Evolutionary conservation across 192 early-diverging fungal genomes (phyloP), one percentile per base, ranked within the genome.

Genomic region (Phlyctochytrium planicorne): DNA sequence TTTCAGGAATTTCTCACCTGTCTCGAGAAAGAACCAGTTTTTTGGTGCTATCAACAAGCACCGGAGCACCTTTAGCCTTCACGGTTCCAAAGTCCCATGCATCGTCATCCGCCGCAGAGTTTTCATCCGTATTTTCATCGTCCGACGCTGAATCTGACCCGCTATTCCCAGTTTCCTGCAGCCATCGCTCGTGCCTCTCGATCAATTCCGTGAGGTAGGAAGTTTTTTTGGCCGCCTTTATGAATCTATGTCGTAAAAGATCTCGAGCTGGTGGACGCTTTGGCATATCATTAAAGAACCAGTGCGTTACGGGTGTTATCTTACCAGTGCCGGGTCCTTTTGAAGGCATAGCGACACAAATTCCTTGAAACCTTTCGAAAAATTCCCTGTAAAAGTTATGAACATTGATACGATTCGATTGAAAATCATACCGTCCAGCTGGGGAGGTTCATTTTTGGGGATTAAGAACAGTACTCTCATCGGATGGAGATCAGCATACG

Each of bases 381-480:
- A 96, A 17, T 75, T 78, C 0, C 90, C 2, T 52, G 33, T n/a
- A n/a, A n/a, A n/a, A n/a, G n/a, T n/a, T n/a, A n/a, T n/a, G n/a
- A n/a, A n/a, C n/a, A n/a, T n/a, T n/a, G n/a, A n/a, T n/a, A n/a
- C n/a, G n/a, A n/a, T n/a, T n/a, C n/a, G n/a, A n/a, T n/a, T n/a
- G n/a, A n/a, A n/a, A n/a, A n/a, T n/a, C n/a, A n/a, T n/a, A 17
- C 20, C 88, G 34, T 90, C 91, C 47, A 98, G 79, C 59, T 73
- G 69, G 34, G 96, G 96, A 12, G 97, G 92, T 24, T 90, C 86
- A 59, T 93, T 93, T 72, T 94, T 91, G 25, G 94, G 94, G 60
- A 97, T 98, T 40, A 94, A 79, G 69, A 98, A 94, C 40, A 99
- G 78, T 14, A 91, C 94, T 73, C 91, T 90, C 89, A 94, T 92